phyloP scores from a whole-genome alignment of 441 rosid genomes.

The Capsella rubella region DNA sequence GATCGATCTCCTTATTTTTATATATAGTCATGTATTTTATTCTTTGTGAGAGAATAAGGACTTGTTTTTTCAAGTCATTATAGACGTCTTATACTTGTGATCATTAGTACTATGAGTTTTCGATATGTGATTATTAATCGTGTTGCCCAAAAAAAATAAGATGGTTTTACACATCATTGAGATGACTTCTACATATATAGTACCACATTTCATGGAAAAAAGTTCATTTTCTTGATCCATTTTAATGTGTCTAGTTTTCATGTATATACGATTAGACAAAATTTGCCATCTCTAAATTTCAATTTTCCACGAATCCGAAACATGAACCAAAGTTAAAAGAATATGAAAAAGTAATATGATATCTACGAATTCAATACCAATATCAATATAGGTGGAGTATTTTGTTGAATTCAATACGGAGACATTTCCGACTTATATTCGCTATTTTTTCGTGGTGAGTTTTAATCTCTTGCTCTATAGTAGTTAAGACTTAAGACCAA shows the following conservation, averaged over 20 bases:
- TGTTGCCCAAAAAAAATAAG: slow-evolving; percentile 1
- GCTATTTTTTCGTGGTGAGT: not conserved
- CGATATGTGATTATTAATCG: slow-evolving; percentile 2
- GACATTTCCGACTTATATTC: not conserved
- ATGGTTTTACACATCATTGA: not conserved
- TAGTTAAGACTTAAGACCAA: too few species aligned
- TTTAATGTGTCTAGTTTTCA: not conserved
- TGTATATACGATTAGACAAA: not conserved
- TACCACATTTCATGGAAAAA: not conserved
- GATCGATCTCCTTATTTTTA: not conserved
- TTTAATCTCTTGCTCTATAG: not conserved
- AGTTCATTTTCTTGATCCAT: not conserved
- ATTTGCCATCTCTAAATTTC: not conserved
- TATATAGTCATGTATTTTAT: slow-evolving; percentile 13
- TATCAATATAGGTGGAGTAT: not conserved
- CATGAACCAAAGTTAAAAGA: not conserved
- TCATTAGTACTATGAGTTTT: not conserved
- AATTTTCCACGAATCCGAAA: not conserved
- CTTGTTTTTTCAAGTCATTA: not conserved
- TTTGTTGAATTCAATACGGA: not conserved
- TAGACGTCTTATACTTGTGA: slow-evolving; percentile 5
- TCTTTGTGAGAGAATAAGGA: slow-evolving; percentile 21
- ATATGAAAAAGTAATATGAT: not conserved
- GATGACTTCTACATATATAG: not conserved
- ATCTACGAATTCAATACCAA: not conserved